Evolutionary conservation across 2,329 filamentous ascomycete genomes (phyloP), one percentile per base, ranked within the genome.

Genomic region (Fusarium sp.): DNA sequence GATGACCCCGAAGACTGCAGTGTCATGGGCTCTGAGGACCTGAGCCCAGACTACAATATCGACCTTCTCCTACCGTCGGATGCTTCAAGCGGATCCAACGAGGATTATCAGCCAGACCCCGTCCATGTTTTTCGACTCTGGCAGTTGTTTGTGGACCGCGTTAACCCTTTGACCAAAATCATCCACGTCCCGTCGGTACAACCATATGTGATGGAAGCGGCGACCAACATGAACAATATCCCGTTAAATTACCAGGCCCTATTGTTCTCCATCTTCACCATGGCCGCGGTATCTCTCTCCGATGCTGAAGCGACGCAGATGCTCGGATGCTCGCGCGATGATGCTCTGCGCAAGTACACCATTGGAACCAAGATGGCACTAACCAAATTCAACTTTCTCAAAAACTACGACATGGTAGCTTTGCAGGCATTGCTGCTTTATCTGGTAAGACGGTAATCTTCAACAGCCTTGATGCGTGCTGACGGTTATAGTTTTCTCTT

Each of bases 161-260:
- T 95, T 64, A 93, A 95, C 76, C 93, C 93, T 0, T 80, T 94
- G 54, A 89, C 90, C 74, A 95, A 95, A 79, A 83, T 90, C 54
- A 90, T 94, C 27, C 93, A 96, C 78, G 88, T 92, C 2, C 93
- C 93, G 0, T 91, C 91, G 0, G 81, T 94, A 5, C 91, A 94
- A 76, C 87, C 88, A 3, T 87, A 89, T 54, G 84, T 95, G 9
- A 86, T 93, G 40, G 89, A 93, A 67, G 91, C 91, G 3, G 88
- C 87, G 2, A 86, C 86, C 18, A 87, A 89, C 69, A 83, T 91
- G 22, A 82, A 84, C 14, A 86, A 85, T 47, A 81, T 94, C 2
- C 87, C 87, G 0, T 85, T 88, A 45, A 89, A 89, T 63, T 82
- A 90, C 27, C 90, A 93, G 79, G 89, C 91, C 0, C 84, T 92